Evolutionary conservation across 257 asterid genomes (phyloP).

Genomic region (Penstemon eatonii): DNA sequence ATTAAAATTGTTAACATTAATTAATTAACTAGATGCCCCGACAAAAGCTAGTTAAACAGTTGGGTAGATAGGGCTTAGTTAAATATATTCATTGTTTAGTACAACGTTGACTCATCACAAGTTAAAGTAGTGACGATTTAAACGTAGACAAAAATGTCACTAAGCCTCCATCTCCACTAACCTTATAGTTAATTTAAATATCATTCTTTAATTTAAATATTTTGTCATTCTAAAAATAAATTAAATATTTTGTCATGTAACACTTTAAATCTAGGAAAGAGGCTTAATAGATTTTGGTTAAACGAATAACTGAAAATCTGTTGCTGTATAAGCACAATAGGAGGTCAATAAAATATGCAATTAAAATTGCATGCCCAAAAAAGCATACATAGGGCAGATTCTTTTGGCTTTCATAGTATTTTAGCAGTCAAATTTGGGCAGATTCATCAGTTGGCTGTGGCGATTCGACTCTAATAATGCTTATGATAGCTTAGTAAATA

Average conservation of each 20-base stretch:
- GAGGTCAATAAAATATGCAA: not conserved
- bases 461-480: conserved; percentile 23
- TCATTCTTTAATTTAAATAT: not conserved
- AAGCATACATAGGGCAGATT: conserved; percentile 22
- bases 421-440: not conserved
- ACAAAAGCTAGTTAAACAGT: not conserved
- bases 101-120: conserved; percentile 13
- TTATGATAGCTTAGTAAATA: too few relatives aligned
- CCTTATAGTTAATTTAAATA: not conserved
- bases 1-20: not conserved
- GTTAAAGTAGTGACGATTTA: conserved; percentile 3
- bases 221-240: not conserved
- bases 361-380: conserved; percentile 1
- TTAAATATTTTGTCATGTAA: conserved; percentile 16
- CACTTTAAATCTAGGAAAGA: conserved; percentile 24
- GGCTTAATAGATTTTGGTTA: conserved; percentile 16
- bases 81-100: not conserved
- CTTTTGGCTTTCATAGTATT: conserved; percentile 14
- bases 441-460: conserved; percentile 25
- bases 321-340: conserved; percentile 28
- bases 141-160: not conserved
- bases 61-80: not conserved
- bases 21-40: not conserved
- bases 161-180: conserved; percentile 35
- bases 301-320: conserved; percentile 33